Evolutionary conservation across 2,329 filamentous ascomycete genomes (phyloP).

Genomic region (Curvularia spicifera): DNA sequence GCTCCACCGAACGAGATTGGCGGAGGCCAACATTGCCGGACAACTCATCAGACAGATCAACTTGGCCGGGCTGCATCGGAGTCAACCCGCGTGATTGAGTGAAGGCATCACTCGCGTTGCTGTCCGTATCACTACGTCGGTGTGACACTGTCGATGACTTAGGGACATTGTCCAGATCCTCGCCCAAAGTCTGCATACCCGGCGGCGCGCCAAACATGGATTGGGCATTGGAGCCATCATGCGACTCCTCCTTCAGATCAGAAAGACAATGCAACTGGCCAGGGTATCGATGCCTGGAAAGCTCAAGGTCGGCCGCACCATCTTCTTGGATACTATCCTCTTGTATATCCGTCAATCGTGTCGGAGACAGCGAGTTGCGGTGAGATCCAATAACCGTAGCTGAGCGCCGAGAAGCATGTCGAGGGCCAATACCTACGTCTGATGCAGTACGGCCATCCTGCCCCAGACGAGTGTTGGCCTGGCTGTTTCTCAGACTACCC

Average conservation of each 20-base stretch:
- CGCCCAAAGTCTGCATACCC: conserved; percentile 29
- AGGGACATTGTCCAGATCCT: conserved; percentile 29
- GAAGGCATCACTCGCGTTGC: conserved; percentile 29
- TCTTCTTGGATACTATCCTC: conserved; percentile 42
- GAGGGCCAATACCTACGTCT: neutral
- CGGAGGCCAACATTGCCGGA: conserved; percentile 53
- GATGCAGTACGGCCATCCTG: conserved; percentile 24
- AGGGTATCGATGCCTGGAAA: conserved; percentile 44
- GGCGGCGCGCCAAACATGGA: conserved; percentile 30
- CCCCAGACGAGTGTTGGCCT: conserved; percentile 45
- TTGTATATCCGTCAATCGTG: conserved; percentile 19
- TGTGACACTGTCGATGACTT: conserved; percentile 34
- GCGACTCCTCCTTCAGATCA: conserved; percentile 57
- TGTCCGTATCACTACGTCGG: conserved; percentile 28
- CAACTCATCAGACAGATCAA: conserved; percentile 55
- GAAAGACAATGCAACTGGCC: conserved; percentile 46
- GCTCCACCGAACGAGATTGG: conserved; percentile 49
- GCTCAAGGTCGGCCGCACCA: conserved; percentile 44
- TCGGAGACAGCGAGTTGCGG: conserved; percentile 2
- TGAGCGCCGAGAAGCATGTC: conserved; percentile 9
- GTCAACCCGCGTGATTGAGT: conserved; percentile 50
- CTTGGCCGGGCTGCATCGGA: conserved; percentile 57
- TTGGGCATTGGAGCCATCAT: conserved; percentile 48
- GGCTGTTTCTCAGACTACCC: conserved; percentile 37
- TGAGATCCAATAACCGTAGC: conserved; percentile 18